Conservation (phyloP, 768 basidiomycete genomes). For the Pisolithus tinctorius region DNA sequence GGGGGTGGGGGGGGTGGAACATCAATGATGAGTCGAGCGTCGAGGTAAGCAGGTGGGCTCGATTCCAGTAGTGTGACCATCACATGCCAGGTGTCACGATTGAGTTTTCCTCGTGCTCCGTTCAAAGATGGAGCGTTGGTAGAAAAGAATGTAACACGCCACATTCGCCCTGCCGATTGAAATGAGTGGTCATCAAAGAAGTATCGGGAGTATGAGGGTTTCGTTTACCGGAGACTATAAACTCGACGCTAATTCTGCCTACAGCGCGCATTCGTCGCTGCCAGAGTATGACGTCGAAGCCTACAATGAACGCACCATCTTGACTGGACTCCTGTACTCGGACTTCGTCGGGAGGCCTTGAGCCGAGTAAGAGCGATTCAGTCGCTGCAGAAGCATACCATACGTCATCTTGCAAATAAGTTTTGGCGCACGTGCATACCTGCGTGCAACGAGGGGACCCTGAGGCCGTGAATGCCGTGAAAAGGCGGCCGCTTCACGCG, state of each 20-base stretch:
- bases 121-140: constrained; percentile 1
- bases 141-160: constrained; percentile 19
- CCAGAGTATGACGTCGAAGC: constrained; percentile 51
- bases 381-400: constrained; percentile 15
- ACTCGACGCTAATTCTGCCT: constrained; percentile 52
- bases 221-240: constrained; percentile 41
- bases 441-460: constrained; percentile 5
- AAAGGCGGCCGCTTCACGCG: constrained; percentile 18
- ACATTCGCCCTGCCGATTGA: constrained; percentile 14
- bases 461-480: constrained; percentile 16
- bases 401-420: background rate
- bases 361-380: constrained; percentile 38
- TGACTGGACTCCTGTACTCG: constrained; percentile 42
- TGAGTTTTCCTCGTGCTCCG: constrained; percentile 5
- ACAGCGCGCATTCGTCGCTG: constrained; percentile 65
- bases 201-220: too few species aligned
- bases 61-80: constrained; percentile 42
- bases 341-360: constrained; percentile 46
- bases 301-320: constrained; percentile 43
- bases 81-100: constrained; percentile 31
- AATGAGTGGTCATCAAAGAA: background rate
- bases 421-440: constrained; percentile 9
- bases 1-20: constrained; percentile 8
- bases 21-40: constrained; percentile 40
- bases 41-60: constrained; percentile 47